A percentile compares a stretch with the other conserved stretches of the same genome.
These are phyloP conservation scores for Incumbomyces delicatus DNA, from an alignment of 2,329 filamentous ascomycete species.

Conservation along the genomic window DNA sequence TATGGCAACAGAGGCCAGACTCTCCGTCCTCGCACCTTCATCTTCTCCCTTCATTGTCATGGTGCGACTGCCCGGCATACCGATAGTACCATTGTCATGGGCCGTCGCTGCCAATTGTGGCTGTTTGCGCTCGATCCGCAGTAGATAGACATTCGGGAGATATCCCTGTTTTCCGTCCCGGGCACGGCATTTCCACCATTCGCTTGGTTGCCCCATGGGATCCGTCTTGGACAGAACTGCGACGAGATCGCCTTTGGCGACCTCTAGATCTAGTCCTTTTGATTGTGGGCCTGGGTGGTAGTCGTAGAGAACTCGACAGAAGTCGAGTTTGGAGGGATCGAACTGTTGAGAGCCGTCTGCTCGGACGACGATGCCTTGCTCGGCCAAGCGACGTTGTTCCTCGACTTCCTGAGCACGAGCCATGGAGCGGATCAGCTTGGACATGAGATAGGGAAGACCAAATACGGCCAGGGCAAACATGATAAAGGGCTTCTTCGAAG, in stretches of 20 bases:
- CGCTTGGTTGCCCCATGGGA: slow-evolving; percentile 79
- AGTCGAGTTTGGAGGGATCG: slow-evolving; percentile 87
- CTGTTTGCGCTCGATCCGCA: slow-evolving; percentile 53
- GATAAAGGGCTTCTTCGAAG: slow-evolving; percentile 88
- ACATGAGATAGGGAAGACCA: slow-evolving; percentile 92
- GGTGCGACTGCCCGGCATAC: slow-evolving; percentile 38
- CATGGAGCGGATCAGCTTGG: slow-evolving; percentile 81
- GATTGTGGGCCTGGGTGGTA: slow-evolving; percentile 66
- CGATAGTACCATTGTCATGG: slow-evolving; percentile 22
- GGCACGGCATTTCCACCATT: slow-evolving; percentile 95
- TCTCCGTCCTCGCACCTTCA: slow-evolving; percentile 23
- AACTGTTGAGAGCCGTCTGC: slow-evolving; percentile 40
- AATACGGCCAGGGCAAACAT: slow-evolving; percentile 94
- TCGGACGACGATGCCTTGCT: slow-evolving; percentile 40
- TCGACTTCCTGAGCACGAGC: slow-evolving; percentile 70
- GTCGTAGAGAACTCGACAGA: slow-evolving; percentile 90
- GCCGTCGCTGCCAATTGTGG: slow-evolving; percentile 34
- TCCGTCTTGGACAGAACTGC: slow-evolving; percentile 89
- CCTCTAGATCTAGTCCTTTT: slow-evolving; percentile 72
- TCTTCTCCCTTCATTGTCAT: slow-evolving; percentile 42
- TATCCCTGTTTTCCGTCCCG: slow-evolving; percentile 87
- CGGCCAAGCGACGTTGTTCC: slow-evolving; percentile 46
- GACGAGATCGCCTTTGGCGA: slow-evolving; percentile 91
- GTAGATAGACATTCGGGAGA: slow-evolving; percentile 80
- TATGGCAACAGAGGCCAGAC: slow-evolving; percentile 22